Conservation (phyloP, 1,139 yeast species). For the Ogataea hybrid region DNA sequence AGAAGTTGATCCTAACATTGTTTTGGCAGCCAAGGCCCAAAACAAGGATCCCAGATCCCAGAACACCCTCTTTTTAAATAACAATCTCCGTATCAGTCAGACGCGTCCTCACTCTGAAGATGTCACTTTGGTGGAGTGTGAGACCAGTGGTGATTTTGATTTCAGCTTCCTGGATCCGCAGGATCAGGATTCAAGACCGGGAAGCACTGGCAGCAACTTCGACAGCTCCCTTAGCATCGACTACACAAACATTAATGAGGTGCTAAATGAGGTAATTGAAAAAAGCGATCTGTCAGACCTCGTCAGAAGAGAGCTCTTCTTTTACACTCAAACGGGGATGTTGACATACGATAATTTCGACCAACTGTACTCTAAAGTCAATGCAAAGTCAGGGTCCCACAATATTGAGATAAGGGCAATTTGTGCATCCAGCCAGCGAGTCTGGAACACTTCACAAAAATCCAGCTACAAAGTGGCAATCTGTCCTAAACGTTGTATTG, state of each 20-base stretch:
- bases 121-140: constrained; percentile 4
- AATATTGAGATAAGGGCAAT: constrained; percentile 12
- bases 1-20: background rate
- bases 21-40: background rate
- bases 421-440: constrained; percentile 8
- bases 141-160: constrained; percentile 2
- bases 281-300: constrained; percentile 9
- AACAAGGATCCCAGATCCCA: constrained; percentile 6
- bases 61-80: constrained; percentile 5
- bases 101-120: constrained; percentile 4
- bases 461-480: constrained; percentile 7
- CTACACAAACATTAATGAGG: constrained; percentile 4
- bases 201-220: constrained; percentile 5
- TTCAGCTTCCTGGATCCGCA: constrained; percentile 1
- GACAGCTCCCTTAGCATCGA: constrained; percentile 5
- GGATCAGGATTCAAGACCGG: constrained; percentile 2
- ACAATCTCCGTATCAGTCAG: constrained; percentile 6
- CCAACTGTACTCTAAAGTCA: constrained; percentile 12
- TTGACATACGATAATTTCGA: constrained; percentile 18
- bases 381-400: constrained; percentile 3
- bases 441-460: constrained; percentile 9
- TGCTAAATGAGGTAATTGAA: constrained; percentile 3
- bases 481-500: constrained; percentile 14
- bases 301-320: constrained; percentile 15
- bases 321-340: constrained; percentile 15